A percentile compares a stretch with the other conserved stretches of the same genome.
Evolutionary conservation across 2,329 filamentous ascomycete genomes (phyloP).

Genomic region (Helicocarpus griseus): DNA sequence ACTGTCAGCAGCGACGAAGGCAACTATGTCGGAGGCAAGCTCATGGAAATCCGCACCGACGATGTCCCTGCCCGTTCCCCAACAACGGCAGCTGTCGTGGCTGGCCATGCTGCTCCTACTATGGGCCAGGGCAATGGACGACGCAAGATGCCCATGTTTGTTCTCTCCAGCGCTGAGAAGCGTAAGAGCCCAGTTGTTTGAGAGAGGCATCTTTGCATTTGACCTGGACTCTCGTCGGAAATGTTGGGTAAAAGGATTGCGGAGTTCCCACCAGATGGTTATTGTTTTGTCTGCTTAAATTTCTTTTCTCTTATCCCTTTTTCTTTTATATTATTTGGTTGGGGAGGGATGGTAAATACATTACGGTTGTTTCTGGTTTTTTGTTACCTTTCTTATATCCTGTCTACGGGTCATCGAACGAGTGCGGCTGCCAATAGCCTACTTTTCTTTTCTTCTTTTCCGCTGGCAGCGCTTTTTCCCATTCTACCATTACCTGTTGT

Average conservation of each 20-base stretch:
- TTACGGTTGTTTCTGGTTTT: neutral
- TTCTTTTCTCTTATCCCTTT: neutral
- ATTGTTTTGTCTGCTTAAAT: neutral
- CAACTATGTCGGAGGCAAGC: slow-evolving; percentile 45
- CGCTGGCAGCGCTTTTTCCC: no score
- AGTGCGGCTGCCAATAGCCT: no score
- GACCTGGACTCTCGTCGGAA: no score
- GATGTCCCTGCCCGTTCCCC: slow-evolving; percentile 19
- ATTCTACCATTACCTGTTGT: neutral
- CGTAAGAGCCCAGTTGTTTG: slow-evolving; percentile 63
- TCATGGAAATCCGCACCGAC: slow-evolving; percentile 39
- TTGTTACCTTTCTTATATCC: neutral
- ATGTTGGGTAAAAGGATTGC: no score
- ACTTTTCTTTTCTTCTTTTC: neutral
- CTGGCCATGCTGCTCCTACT: slow-evolving; percentile 55
- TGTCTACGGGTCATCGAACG: no score
- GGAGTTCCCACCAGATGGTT: no score
- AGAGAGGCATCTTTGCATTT: slow-evolving; percentile 14
- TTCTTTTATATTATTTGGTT: neutral
- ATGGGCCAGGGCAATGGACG: slow-evolving; percentile 55
- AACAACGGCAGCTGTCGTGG: slow-evolving; percentile 31
- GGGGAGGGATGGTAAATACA: neutral
- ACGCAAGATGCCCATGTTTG: slow-evolving; percentile 76
- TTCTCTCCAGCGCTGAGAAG: slow-evolving; percentile 83
- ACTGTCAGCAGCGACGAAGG: slow-evolving; percentile 58